Conservation (phyloP, 2,329 filamentous ascomycete species). For the Sclerotinia borealis region DNA sequence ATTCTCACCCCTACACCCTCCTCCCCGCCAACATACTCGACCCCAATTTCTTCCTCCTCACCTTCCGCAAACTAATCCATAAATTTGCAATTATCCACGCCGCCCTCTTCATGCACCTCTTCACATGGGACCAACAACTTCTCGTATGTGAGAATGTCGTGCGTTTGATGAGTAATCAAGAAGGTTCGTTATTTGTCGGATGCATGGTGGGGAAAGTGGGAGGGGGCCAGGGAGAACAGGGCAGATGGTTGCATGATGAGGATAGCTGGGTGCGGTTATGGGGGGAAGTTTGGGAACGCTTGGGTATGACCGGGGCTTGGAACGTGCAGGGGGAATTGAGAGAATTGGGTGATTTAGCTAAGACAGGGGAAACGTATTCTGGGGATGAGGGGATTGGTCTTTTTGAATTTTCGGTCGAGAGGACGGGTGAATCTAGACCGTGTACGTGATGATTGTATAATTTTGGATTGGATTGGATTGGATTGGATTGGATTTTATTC, state of each 20-base stretch:
- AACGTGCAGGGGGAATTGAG: constrained; percentile 6
- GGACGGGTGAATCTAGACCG: neutral
- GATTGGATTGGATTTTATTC: too few relatives aligned
- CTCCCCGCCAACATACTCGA: constrained; percentile 9
- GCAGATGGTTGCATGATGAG: constrained; percentile 10
- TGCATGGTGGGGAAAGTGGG: constrained; percentile 6
- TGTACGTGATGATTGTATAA: too few relatives aligned
- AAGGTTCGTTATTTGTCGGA: constrained; percentile 6
- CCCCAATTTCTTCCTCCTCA: constrained; percentile 9
- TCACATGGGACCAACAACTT: constrained; percentile 13
- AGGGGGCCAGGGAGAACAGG: constrained; percentile 3
- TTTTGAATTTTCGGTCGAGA: constrained; percentile 9
- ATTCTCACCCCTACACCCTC: neutral
- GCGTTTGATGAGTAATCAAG: neutral
- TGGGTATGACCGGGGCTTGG: constrained; percentile 7
- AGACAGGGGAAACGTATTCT: neutral
- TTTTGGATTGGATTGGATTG: too few relatives aligned
- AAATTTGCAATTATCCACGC: constrained; percentile 13
- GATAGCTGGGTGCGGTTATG: constrained; percentile 9
- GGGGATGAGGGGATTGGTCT: neutral
- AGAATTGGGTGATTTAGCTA: neutral
- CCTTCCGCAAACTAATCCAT: constrained; percentile 2
- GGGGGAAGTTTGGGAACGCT: constrained; percentile 4
- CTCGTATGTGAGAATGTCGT: constrained; percentile 3
- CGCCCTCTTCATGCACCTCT: constrained; percentile 14